Conservation (phyloP, 78 protist genomes). For the Dictyostelium brefeldianum region DNA sequence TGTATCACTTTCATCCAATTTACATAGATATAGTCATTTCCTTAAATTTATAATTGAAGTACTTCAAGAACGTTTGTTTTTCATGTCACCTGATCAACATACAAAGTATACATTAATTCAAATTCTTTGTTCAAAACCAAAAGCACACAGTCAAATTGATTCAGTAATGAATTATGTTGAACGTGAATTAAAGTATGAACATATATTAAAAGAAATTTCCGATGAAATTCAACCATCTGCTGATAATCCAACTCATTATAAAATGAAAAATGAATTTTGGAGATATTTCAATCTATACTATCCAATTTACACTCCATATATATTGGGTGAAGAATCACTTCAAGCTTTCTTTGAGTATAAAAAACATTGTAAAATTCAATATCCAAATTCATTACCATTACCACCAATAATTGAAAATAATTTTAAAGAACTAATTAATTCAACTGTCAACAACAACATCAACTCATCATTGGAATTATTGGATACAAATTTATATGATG, state of each 20-base stretch:
- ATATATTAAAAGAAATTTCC: constrained; percentile 13
- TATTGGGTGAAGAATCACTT: constrained; percentile 45
- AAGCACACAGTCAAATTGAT: constrained; percentile 67
- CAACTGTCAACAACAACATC: too few species aligned
- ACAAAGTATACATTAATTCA: constrained; percentile 38
- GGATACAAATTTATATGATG: neutral
- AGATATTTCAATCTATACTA: constrained; percentile 44
- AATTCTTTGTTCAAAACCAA: constrained; percentile 16
- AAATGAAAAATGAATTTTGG: constrained; percentile 66
- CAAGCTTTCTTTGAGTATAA: constrained; percentile 42
- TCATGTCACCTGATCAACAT: neutral
- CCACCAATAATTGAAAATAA: constrained; percentile 27
- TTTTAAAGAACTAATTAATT: neutral
- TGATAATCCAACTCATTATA: constrained; percentile 54
- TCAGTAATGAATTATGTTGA: constrained; percentile 29
- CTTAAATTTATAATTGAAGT: constrained; percentile 41
- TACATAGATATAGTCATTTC: constrained; percentile 50
- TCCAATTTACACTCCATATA: constrained; percentile 19
- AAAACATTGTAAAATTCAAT: neutral
- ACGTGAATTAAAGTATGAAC: constrained; percentile 19
- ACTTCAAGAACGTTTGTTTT: constrained; percentile 35
- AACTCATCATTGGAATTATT: neutral
- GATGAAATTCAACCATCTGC: constrained; percentile 10
- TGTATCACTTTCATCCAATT: neutral
- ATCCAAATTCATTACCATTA: constrained; percentile 49